Conservation (phyloP, 192 early-diverging fungal genomes). For the Lobosporangium transversale region DNA sequence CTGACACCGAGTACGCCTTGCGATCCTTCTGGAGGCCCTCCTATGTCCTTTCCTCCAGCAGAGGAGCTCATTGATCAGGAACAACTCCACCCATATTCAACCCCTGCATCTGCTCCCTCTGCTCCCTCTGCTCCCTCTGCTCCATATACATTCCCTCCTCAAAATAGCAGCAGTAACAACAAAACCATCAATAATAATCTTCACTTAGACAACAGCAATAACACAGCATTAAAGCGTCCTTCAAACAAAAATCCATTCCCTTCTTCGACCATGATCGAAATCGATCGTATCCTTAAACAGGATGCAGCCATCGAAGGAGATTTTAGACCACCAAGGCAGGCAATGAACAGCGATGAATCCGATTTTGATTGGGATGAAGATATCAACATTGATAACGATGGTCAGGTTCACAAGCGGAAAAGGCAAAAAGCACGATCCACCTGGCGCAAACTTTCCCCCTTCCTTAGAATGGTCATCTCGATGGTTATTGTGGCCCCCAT, state of each 20-base stretch:
- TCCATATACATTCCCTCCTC: background rate
- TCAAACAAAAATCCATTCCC: constrained; percentile 7
- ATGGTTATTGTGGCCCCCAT: constrained; percentile 64
- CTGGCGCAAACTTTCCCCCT: constrained; percentile 66
- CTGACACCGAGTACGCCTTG: constrained; percentile 48
- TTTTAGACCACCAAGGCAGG: constrained; percentile 43
- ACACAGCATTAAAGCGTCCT: background rate
- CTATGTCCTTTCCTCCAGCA: constrained; percentile 29
- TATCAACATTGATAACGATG: constrained; percentile 44
- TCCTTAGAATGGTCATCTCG: constrained; percentile 60
- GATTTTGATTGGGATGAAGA: constrained; percentile 54
- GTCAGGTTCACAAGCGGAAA: constrained; percentile 18
- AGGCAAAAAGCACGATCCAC: constrained; percentile 29
- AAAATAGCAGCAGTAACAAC: background rate
- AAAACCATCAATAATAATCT: background rate
- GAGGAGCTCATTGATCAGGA: constrained; percentile 16
- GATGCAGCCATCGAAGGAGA: constrained; percentile 25
- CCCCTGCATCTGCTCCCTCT: constrained; percentile 4
- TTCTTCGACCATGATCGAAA: constrained; percentile 40
- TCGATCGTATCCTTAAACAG: constrained; percentile 49
- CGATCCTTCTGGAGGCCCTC: constrained; percentile 25
- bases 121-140: constrained; percentile 1
- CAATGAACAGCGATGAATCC: constrained; percentile 43
- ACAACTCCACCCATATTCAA: constrained; percentile 45
- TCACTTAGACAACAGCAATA: background rate